phyloP scores from a whole-genome alignment of 352 stramenopile genomes.

The Pythium periplocum region DNA sequence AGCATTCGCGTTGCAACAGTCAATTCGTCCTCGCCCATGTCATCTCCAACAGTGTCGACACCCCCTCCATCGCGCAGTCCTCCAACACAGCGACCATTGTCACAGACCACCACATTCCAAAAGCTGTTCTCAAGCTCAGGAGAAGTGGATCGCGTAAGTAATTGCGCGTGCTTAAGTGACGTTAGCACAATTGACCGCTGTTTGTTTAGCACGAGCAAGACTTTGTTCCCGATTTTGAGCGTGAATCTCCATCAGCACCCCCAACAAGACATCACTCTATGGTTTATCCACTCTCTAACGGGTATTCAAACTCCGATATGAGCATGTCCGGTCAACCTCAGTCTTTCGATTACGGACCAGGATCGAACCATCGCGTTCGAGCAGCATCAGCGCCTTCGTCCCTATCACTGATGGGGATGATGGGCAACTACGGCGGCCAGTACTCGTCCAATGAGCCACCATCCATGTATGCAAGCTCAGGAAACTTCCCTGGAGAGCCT shows the following conservation, averaged over 20 bases:
- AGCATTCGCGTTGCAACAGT: conserved; percentile 69
- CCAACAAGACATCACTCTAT: conserved; percentile 36
- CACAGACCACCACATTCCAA: conserved; percentile 43
- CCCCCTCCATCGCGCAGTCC: conserved; percentile 3
- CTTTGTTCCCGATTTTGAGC: conserved; percentile 43
- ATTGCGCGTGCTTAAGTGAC: too few species aligned
- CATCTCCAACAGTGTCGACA: conserved; percentile 10
- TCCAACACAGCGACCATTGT: conserved; percentile 21
- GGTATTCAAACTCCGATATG: conserved; percentile 18
- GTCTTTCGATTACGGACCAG: conserved; percentile 15
- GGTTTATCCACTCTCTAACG: conserved; percentile 30
- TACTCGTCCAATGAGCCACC: conserved; percentile 13
- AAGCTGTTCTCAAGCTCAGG: conserved; percentile 45
- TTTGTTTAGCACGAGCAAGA: conserved; percentile 12
- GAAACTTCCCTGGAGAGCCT: conserved; percentile 14
- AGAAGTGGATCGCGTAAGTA: conserved; percentile 35
- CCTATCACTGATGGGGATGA: conserved; percentile 20
- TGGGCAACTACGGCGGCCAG: conserved; percentile 15
- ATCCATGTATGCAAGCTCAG: conserved; percentile 12
- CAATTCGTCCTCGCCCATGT: conserved; percentile 18
- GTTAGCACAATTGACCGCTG: not conserved
- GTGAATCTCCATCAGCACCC: conserved; percentile 14
- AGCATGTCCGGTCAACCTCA: conserved; percentile 6
- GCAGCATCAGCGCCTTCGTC: conserved; percentile 20
- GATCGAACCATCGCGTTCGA: conserved; percentile 9